These are phyloP conservation scores for Ustulina deusta DNA, from an alignment of 2,329 filamentous ascomycete genomes.

Conservation along the genomic window DNA sequence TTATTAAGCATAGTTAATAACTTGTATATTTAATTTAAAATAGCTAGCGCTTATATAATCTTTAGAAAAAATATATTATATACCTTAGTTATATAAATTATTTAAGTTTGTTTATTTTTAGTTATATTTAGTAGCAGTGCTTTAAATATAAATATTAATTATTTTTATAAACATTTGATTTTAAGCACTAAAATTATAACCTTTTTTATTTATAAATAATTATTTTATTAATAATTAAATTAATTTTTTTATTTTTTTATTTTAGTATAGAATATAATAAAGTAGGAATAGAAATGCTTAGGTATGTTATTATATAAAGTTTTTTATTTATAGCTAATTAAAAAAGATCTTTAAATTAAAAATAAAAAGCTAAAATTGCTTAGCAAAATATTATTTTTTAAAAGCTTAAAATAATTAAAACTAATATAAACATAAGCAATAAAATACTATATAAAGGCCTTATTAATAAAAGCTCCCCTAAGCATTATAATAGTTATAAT, in stretches of 20 bases:
- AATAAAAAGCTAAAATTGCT: neutral
- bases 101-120: too few species aligned
- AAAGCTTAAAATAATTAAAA: neutral
- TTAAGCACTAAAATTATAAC: neutral
- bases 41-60: neutral
- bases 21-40: neutral
- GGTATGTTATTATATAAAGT: neutral
- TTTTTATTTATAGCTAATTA: neutral
- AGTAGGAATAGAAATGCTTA: neutral
- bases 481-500: neutral
- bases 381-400: neutral
- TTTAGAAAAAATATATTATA: neutral
- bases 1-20: neutral
- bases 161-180: neutral
- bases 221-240: neutral
- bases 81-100: too few species aligned
- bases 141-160: neutral
- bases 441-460: too few species aligned
- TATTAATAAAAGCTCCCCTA: neutral
- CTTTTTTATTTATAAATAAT: neutral
- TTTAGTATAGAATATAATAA: neutral
- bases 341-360: neutral
- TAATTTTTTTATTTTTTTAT: neutral
- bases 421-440: neutral
- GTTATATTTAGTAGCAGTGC: neutral